A percentile compares a stretch with the other conserved stretches of the same genome.
Evolutionary conservation across 2,329 filamentous ascomycete genomes (phyloP).

Genomic region (Arthrobotrys iridis): DNA sequence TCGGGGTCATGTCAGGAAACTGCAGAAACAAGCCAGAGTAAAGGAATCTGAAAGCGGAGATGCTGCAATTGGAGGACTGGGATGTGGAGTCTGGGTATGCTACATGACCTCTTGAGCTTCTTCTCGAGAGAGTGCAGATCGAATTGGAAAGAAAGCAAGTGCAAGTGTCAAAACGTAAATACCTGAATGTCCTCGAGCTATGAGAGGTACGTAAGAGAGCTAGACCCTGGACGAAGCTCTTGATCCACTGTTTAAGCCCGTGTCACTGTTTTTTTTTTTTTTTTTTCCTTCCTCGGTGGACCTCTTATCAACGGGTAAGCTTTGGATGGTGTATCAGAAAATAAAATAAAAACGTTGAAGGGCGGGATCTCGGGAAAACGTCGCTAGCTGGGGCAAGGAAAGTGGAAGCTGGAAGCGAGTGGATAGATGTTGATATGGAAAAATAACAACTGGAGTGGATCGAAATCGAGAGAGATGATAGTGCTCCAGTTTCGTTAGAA

Average conservation of each 20-base stretch:
- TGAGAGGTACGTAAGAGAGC: slow-evolving; percentile 6
- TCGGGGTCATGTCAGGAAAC: slow-evolving; percentile 5
- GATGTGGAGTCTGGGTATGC: slow-evolving; percentile 30
- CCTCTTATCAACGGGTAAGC: slow-evolving; percentile 40
- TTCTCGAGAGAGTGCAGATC: slow-evolving; percentile 17
- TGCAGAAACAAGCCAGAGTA: not conserved
- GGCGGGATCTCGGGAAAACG: slow-evolving; percentile 39
- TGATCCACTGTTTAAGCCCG: slow-evolving; percentile 22
- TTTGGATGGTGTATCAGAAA: slow-evolving; percentile 33
- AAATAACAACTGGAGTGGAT: not conserved
- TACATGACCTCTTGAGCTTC: slow-evolving; percentile 24
- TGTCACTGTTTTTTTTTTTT: no score
- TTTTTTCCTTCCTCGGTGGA: slow-evolving; percentile 1
- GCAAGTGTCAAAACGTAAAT: slow-evolving; percentile 18
- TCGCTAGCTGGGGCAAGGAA: slow-evolving; percentile 14
- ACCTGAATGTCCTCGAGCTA: slow-evolving; percentile 45
- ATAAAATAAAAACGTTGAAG: slow-evolving; percentile 27
- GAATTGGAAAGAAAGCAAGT: slow-evolving; percentile 16
- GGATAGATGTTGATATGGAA: slow-evolving; percentile 25
- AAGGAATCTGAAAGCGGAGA: slow-evolving; percentile 34
- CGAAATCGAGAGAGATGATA: not conserved
- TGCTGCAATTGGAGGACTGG: slow-evolving; percentile 34
- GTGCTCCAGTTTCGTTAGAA: not conserved
- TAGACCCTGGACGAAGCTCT: slow-evolving; percentile 24
- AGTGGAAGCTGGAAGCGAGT: slow-evolving; percentile 38